These are phyloP conservation scores for Medicago arabica DNA, from an alignment of 306 rosid genomes.

Conservation along the genomic window DNA sequence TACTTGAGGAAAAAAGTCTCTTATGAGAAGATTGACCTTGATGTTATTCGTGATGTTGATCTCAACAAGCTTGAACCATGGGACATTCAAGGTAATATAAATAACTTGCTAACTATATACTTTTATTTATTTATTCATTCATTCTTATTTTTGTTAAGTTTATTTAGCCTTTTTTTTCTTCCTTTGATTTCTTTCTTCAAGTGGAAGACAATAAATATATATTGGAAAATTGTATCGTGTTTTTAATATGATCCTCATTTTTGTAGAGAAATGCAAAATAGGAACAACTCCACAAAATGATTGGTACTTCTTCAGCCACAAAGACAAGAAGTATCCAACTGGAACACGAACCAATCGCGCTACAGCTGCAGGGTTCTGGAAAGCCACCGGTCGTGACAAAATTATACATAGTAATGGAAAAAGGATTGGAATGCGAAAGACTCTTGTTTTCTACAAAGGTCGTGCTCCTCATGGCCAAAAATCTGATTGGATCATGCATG, in stretches of 20 bases:
- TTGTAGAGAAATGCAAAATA: slow-evolving; percentile 82
- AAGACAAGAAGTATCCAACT: slow-evolving; percentile 95
- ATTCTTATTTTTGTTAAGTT: background rate
- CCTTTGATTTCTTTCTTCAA: slow-evolving; percentile 3
- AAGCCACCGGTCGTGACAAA: slow-evolving; percentile 96
- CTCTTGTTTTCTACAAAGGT: slow-evolving; percentile 91
- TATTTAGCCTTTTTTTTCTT: background rate
- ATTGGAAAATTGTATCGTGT: background rate
- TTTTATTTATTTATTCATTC: background rate
- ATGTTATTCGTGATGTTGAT: slow-evolving; percentile 91
- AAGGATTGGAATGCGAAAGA: slow-evolving; percentile 95
- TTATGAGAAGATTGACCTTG: slow-evolving; percentile 75
- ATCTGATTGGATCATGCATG: slow-evolving; percentile 99
- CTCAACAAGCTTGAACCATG: slow-evolving; percentile 99
- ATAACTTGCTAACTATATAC: background rate
- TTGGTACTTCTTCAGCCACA: slow-evolving; percentile 97
- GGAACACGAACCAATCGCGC: slow-evolving; percentile 96
- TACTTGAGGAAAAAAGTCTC: slow-evolving; percentile 85
- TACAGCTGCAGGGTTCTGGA: slow-evolving; percentile 93
- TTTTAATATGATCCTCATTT: background rate
- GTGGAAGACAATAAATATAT: slow-evolving; percentile 6
- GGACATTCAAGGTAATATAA: slow-evolving; percentile 86
- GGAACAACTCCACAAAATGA: slow-evolving; percentile 97
- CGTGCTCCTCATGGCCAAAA: slow-evolving; percentile 96
- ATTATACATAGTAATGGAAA: slow-evolving; percentile 68